A percentile compares a stretch with the other conserved stretches of the same genome.
phyloP scores from a whole-genome alignment of 2,329 filamentous ascomycete species.

The Colletotrichum sp. region DNA sequence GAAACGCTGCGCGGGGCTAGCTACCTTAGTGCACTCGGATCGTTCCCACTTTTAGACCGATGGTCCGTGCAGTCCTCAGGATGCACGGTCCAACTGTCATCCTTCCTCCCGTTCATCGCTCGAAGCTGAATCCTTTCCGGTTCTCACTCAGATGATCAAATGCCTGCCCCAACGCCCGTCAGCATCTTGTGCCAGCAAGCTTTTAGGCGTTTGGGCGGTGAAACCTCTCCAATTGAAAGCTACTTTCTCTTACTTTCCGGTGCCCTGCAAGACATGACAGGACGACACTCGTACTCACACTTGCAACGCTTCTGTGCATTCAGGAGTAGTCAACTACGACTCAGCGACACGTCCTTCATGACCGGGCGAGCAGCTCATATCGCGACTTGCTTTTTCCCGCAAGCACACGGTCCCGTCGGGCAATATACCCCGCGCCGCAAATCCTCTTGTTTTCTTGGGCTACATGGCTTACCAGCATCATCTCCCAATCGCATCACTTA shows the following conservation, averaged over 20 bases:
- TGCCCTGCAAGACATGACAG: not conserved
- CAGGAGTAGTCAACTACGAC: not conserved
- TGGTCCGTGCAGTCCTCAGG: not conserved
- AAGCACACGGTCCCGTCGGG: not conserved
- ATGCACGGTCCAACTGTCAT: not conserved
- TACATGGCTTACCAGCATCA: not conserved
- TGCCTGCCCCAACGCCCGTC: not conserved
- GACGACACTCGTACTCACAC: not conserved
- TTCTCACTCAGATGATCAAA: not conserved
- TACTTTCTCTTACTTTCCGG: not conserved
- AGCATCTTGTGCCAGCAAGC: not conserved
- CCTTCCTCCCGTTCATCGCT: not conserved
- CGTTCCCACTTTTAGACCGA: not conserved
- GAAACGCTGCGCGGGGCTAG: not conserved
- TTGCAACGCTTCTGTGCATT: not conserved
- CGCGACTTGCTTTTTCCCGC: not conserved
- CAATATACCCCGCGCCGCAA: not conserved
- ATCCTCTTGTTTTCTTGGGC: not conserved
- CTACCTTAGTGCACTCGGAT: not conserved
- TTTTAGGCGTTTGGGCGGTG: not conserved
- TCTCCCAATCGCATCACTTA: not conserved
- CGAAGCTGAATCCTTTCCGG: not conserved
- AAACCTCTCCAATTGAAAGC: not conserved
- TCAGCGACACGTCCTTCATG: not conserved
- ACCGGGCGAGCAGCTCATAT: not conserved